Evolutionary conservation across 768 basidiomycete species (phyloP).

Genomic region (Mycena sanguinolenta): DNA sequence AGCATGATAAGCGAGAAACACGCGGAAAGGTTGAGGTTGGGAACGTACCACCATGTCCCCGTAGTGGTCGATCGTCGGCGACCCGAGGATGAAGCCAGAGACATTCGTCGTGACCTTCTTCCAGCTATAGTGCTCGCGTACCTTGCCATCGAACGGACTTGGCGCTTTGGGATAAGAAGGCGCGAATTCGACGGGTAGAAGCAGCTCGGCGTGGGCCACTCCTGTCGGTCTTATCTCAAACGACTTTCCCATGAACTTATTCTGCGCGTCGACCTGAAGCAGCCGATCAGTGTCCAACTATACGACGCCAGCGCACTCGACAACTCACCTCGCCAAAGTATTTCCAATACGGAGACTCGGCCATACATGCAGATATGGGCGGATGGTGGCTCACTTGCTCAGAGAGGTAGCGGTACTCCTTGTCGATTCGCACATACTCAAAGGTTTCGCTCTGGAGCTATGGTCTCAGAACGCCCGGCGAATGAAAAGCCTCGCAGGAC

Average conservation of each 20-base stretch:
- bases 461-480: constrained; percentile 4
- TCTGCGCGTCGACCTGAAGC: constrained; percentile 91
- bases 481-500: constrained; percentile 44
- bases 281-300: background rate
- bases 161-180: constrained; percentile 72
- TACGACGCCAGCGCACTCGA: background rate
- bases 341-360: constrained; percentile 89
- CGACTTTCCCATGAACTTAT: constrained; percentile 95
- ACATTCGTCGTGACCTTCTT: constrained; percentile 94
- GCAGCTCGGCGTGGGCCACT: constrained; percentile 89
- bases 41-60: constrained; percentile 91
- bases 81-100: constrained; percentile 94
- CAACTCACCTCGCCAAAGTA: constrained; percentile 86
- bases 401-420: constrained; percentile 91
- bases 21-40: constrained; percentile 13
- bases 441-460: constrained; percentile 89
- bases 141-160: constrained; percentile 61
- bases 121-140: constrained; percentile 94
- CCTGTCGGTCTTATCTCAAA: constrained; percentile 98
- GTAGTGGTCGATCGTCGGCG: constrained; percentile 91
- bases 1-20: constrained; percentile 8
- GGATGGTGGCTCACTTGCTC: constrained; percentile 99
- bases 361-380: constrained; percentile 96
- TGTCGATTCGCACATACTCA: constrained; percentile 90
- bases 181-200: constrained; percentile 77